phyloP scores from a whole-genome alignment of 179 eudicot genomes.

The Actinidia chinensis region DNA sequence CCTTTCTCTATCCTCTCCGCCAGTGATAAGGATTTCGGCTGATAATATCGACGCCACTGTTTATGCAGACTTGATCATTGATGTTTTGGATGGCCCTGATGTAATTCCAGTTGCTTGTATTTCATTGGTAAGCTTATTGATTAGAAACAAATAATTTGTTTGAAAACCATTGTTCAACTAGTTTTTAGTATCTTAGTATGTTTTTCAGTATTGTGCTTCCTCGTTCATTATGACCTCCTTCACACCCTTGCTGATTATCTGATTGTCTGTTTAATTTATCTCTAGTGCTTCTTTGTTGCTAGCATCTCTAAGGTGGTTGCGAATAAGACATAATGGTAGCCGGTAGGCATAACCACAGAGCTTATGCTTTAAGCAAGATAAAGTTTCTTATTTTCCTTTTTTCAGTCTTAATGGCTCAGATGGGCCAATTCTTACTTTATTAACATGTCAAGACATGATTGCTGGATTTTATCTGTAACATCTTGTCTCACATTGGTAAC shows the following conservation, averaged over 20 bases:
- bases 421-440: neutral
- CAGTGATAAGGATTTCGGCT: constrained; percentile 41
- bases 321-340: too few relatives aligned
- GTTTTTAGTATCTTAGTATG: neutral
- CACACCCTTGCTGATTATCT: neutral
- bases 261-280: neutral
- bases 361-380: neutral
- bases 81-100: constrained; percentile 54
- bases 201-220: neutral
- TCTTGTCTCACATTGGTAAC: too few relatives aligned
- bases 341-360: too few relatives aligned
- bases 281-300: neutral
- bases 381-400: neutral
- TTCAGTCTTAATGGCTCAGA: neutral
- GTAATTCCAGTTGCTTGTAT: constrained; percentile 69
- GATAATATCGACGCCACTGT: constrained; percentile 52
- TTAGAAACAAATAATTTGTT: neutral
- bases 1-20: constrained; percentile 63
- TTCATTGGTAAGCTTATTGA: constrained; percentile 54
- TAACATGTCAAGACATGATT: neutral
- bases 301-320: neutral
- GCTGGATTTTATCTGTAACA: neutral
- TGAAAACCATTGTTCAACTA: neutral
- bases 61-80: constrained; percentile 50
- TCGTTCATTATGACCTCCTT: neutral